These are phyloP conservation scores for Talaromyces liani DNA, from an alignment of 495 filamentous ascomycete species.

Conservation along the genomic window DNA sequence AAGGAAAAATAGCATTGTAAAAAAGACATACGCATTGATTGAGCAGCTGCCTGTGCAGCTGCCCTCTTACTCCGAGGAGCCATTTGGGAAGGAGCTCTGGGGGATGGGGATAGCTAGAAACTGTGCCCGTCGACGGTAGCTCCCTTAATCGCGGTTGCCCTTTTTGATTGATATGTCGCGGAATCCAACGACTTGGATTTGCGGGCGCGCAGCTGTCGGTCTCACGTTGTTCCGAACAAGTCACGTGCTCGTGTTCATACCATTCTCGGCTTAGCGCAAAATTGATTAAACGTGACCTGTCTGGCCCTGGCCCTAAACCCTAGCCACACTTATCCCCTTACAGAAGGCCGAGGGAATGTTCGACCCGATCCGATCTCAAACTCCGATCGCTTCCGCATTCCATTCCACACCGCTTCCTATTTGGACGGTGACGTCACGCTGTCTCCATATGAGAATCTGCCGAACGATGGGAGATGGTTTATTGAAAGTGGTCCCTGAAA, in stretches of 20 bases:
- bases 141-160: slow-evolving; percentile 1
- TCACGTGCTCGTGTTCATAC: not conserved
- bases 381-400: not conserved
- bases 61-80: slow-evolving; percentile 39
- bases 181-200: not conserved
- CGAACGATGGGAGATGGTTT: not conserved
- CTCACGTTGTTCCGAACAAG: not conserved
- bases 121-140: not conserved
- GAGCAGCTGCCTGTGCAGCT: slow-evolving; percentile 42
- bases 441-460: not conserved
- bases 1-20: not conserved
- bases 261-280: not conserved
- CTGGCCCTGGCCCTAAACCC: not conserved
- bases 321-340: not conserved
- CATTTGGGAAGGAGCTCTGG: slow-evolving; percentile 21
- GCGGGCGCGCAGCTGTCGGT: not conserved
- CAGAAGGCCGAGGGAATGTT: not conserved
- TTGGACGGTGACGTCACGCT: not conserved
- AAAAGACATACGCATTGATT: slow-evolving; percentile 34
- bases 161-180: not conserved
- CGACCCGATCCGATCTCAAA: not conserved
- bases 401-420: not conserved
- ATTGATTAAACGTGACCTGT: not conserved
- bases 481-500: not conserved
- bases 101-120: not conserved